These are phyloP conservation scores for Neopestalotiopsis sp. DNA, from an alignment of 2,329 filamentous ascomycete species.

Conservation along the genomic window DNA sequence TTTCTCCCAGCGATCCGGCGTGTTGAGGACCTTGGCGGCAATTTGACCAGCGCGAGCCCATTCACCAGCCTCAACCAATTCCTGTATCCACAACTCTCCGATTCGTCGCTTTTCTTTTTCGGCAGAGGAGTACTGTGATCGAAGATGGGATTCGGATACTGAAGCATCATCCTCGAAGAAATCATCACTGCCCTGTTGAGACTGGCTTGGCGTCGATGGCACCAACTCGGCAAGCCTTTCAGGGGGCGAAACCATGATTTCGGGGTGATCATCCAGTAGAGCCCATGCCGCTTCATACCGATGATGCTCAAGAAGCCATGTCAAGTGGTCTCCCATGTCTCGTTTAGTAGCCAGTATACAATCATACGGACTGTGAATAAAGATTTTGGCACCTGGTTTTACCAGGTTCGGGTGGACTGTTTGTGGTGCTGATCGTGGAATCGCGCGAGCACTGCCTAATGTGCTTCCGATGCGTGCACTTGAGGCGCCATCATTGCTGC, in stretches of 20 bases:
- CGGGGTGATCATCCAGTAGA: conserved; percentile 85
- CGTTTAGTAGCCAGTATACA: conserved; percentile 91
- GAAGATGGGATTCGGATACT: conserved; percentile 64
- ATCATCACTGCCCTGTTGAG: conserved; percentile 54
- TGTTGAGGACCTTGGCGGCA: conserved; percentile 82
- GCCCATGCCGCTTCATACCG: conserved; percentile 89
- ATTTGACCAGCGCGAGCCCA: conserved; percentile 82
- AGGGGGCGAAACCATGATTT: conserved; percentile 57
- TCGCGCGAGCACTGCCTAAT: conserved; percentile 38
- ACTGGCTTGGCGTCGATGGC: conserved; percentile 47
- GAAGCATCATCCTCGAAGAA: conserved; percentile 78
- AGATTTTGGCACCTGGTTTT: conserved; percentile 71
- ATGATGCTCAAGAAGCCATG: conserved; percentile 82
- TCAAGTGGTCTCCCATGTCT: conserved; percentile 82
- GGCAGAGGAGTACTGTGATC: conserved; percentile 65
- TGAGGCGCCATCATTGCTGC: conserved; percentile 64
- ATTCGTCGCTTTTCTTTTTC: conserved; percentile 90
- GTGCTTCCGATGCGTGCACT: conserved; percentile 49
- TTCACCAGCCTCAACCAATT: conserved; percentile 74
- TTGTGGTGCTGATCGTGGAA: conserved; percentile 31
- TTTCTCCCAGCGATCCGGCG: conserved; percentile 86
- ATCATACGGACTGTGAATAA: conserved; percentile 95
- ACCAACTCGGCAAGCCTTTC: conserved; percentile 46
- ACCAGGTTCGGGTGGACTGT: conserved; percentile 59
- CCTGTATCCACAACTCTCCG: conserved; percentile 91